Base-by-base conservation (phyloP, 2,329 filamentous ascomycete species). In the Nectriaceae sp. region DNA sequence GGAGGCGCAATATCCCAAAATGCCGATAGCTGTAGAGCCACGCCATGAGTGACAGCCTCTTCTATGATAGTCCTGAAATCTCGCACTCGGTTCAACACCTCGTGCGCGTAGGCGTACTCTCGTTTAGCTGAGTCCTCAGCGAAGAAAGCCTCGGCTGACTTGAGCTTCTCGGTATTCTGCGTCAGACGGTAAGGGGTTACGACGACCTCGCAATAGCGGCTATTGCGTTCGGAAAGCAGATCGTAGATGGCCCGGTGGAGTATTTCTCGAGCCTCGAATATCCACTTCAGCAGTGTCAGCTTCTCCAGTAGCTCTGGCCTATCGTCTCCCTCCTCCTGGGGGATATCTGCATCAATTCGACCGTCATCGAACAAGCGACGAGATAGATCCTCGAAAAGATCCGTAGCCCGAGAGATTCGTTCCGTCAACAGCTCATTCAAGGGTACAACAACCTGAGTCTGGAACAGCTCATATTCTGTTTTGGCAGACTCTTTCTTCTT, bases 1-100 rank as follows among this genome's bases (percentile, higher is more conserved):
- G 86, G 84, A 3, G 94, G 94, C 2, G 92, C 93, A 61, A 97
- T 96, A 65, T 99, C 94, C 94, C 94, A 99, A 68, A 97, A 99
- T 0, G 93, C 92, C 10, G 88, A 92, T 3, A 97, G 80, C 70
- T 97, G 94, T 46, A 90, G 83, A 66, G 97, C 91, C 11, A 97
- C 90, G 15, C 93, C 94, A 10, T 89, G 85, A 18, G 85, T 84
- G 19, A 96, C 92, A 46, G 94, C 94, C 59, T 85, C 80, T 65
- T 96, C 90, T 22, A 97, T 83, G 5, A 94, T 83, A 40, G 80
- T 78, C 57, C 89, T 79, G 65, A 97, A 92, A 19, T 87, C 85
- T 57, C 89, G 82, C 18, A 87, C 85, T 11, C 94, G 85, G 55
- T 83, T 79, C 24, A 92, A 74, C 0, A 86, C 82, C 56, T 91